Base-by-base conservation (phyloP, 208 protist species). In the Trypanosoma avium region DNA sequence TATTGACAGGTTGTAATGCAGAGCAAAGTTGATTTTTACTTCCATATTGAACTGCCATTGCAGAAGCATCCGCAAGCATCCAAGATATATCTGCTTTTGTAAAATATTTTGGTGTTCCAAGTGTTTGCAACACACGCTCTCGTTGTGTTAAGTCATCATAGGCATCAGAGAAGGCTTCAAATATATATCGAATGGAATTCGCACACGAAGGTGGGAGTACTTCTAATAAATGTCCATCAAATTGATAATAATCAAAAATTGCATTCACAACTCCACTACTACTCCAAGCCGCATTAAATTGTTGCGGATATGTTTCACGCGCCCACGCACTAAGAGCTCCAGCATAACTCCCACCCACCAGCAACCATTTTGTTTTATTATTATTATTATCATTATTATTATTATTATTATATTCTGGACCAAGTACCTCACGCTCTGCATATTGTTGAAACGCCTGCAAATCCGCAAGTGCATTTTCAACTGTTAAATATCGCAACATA, bases 11-110 rank as follows among this genome's bases (percentile, higher is more conserved):
- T 45, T 61, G 43, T 5, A 77, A 52, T 1, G 33, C 32, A 13
- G 58, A 49, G 38, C 73, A 79, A 4, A 79, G 56, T 2, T 55
- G 22, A 30, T 75, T 47, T 48, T 78, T 82, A 5, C 24, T 42
- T 12, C 77, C 70, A 48, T 82, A 78, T 63, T 82, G 77, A 9
- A 78, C 71, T 3, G 77, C 70, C 76, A 82, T 82, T 9, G 67
- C 76, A 21, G 76, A 54, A 36, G 66, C 76, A 52, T 82, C 76
- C 13, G 67, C 72, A 22, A 82, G 57, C 76, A 82, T 78, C 70
- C 76, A 82, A 45, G 64, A 58, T 54, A 77, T 77, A 53, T 82
- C 76, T n/a, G 36, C 46, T 43, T 75, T 62, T 8, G 65, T 73
- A 35, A 77, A 82, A 60, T 82, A 78, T 38, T 12, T 60, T 13